Percentiles rank a stretch among this genome's conserved stretches.
Conservation (phyloP, 208 protist species). For the Strigomonas galati region DNA sequence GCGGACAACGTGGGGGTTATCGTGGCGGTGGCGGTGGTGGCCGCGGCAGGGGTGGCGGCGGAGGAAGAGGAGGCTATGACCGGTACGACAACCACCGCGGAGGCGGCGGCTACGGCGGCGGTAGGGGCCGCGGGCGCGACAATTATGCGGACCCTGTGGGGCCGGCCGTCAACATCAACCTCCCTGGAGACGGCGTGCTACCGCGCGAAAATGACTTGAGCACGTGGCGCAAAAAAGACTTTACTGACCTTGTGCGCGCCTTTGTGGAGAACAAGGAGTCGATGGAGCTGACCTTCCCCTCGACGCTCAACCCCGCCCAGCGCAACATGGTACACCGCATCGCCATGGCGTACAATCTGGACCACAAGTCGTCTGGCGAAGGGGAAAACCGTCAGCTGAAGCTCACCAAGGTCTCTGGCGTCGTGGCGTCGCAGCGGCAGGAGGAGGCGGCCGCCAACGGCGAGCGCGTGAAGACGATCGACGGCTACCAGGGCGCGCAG, state of each 20-base stretch:
- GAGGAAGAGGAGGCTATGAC: neutral
- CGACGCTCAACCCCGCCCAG: slow-evolving; percentile 50
- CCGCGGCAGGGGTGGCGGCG: slow-evolving; percentile 3
- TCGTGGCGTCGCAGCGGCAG: slow-evolving; percentile 28
- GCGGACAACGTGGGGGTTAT: neutral
- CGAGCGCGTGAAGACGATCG: slow-evolving; percentile 52
- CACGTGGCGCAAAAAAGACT: slow-evolving; percentile 74
- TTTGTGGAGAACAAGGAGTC: slow-evolving; percentile 68
- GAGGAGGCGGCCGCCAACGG: slow-evolving; percentile 35
- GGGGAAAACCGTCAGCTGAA: slow-evolving; percentile 40
- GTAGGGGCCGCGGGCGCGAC: slow-evolving; percentile 2
- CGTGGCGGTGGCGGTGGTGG: neutral
- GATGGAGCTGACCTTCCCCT: slow-evolving; percentile 61
- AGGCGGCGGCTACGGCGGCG: neutral
- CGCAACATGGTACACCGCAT: slow-evolving; percentile 69
- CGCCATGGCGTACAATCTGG: slow-evolving; percentile 58
- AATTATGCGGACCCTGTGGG: neutral
- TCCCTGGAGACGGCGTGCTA: neutral
- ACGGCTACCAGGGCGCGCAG: slow-evolving; percentile 81
- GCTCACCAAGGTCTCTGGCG: slow-evolving; percentile 52
- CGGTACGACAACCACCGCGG: neutral
- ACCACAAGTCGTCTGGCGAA: slow-evolving; percentile 68
- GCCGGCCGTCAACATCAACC: neutral
- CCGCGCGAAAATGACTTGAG: slow-evolving; percentile 37
- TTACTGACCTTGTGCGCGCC: slow-evolving; percentile 61